Evolutionary conservation across 2,329 filamentous ascomycete genomes (phyloP), one percentile per base, ranked within the genome.

Genomic region (Teratosphaeria destructans): DNA sequence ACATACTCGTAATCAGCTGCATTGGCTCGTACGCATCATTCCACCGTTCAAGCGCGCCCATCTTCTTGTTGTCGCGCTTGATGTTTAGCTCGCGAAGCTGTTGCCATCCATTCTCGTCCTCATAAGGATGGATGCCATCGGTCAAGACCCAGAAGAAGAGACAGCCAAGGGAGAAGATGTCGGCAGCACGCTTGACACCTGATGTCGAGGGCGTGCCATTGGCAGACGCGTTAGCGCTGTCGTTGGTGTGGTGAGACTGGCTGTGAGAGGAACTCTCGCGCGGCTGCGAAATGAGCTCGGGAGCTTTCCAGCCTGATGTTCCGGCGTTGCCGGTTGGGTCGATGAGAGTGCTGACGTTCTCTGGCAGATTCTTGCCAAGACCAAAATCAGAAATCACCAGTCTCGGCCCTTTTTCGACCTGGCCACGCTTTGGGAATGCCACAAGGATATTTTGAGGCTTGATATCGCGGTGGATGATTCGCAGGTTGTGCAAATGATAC

Each of bases 71-170:
- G 64, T 90, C 89, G 72, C 95, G 95, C 68, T 95, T 91, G 68
- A 99, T 97, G 74, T 99, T 97, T 68, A 95, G 89, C 75, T 99
- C 94, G 57, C 94, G 77, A 39, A 80, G 74, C 59, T 77, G 85
- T 84, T 95, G 95, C 78, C 94, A 97, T 56, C 90, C 86, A 70
- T 94, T 91, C 59, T 94, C 92, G 63, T 91, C 92, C 71, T 96
- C 93, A 68, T 95, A 99, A 0, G 94, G 94, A 73, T 99, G 94
- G 1, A 82, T 84, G 16, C 94, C 94, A 63, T 91, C 89, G 1
- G 93, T 96, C 61, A 99, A 81, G n/a, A 97, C 92, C 72, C 96
- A 99, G 77, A 92, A 97, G 78, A 96, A 99, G n/a, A 99, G 91
- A 57, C 96, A 87, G 1, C 94, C 94, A 39, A 99, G 82, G 0